Evolutionary conservation across 2,329 filamentous ascomycete genomes (phyloP), one percentile per base, ranked within the genome.

Genomic region (Nectriaceae sp.): DNA sequence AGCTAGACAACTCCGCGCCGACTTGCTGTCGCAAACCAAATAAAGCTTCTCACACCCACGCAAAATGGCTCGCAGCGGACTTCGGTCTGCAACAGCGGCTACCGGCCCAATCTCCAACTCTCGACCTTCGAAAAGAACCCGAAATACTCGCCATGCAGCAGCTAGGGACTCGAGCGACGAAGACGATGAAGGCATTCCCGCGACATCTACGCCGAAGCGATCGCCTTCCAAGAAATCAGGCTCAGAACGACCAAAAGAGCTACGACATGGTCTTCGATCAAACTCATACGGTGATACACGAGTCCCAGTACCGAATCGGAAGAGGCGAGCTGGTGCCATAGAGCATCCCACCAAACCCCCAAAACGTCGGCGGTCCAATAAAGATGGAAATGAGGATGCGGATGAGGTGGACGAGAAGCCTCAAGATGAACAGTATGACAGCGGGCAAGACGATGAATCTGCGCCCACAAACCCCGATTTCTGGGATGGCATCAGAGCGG

Each of bases 401-500:
- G 10, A 11, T 10, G 16, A 37, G 18, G 5, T 22, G 19, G 26
- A 35, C 18, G 35, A 38, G 8, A 47, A 49, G 19, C 26, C 42
- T 6, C 20, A 31, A 13, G 37, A 33, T 18, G 42, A 45, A n/a
- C 31, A 41, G n/a, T n/a, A n/a, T n/a, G n/a, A n/a, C n/a, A n/a
- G n/a, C 6, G 31, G 6, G 11, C 42, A 52, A n/a, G 47, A 56
- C 4, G 53, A 60, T 11, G 47, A 54, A 4, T 24, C 43, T 10
- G 21, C 41, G 5, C 49, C 46, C 3, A 35, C 39, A 13, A 20
- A 39, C 1, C 43, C 39, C 2, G 40, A 41, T 6, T 52, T 63
- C 19, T 45, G 44, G 6, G 24, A 52, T 11, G 40, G 22, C 1
- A 53, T 63, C 40, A 63, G 62, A 18, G 37, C 44, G 18, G 46